Percentiles rank a stretch among this genome's conserved stretches.
phyloP scores from a whole-genome alignment of 139 green algal genomes.

The Tetraselmis chui region DNA sequence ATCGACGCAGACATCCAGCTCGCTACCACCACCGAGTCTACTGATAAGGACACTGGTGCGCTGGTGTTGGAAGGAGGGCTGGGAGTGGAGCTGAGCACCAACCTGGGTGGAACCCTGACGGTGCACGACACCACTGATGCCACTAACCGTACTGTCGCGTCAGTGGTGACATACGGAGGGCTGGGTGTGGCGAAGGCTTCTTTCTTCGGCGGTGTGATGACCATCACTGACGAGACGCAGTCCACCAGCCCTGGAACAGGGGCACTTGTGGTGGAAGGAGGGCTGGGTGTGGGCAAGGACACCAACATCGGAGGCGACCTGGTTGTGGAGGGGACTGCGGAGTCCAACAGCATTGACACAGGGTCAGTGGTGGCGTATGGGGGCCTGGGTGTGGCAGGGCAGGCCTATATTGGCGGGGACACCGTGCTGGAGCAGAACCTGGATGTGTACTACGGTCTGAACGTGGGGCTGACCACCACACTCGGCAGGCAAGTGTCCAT shows the following conservation, averaged over 20 bases:
- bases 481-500: not conserved
- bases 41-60: not conserved
- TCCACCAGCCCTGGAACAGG: not conserved
- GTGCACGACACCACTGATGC: not conserved
- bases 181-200: not conserved
- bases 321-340: not conserved
- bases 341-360: not conserved
- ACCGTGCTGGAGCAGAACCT: not conserved
- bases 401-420: not conserved
- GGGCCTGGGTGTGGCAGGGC: not conserved
- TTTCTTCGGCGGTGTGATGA: not conserved
- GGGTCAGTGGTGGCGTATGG: not conserved
- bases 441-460: not conserved
- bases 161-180: not conserved
- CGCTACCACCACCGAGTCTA: not conserved
- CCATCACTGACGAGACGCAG: not conserved
- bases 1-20: not conserved
- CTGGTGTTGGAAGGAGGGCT: not conserved
- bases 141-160: not conserved
- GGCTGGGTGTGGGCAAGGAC: not conserved
- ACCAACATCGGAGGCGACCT: not conserved
- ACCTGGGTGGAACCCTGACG: not conserved
- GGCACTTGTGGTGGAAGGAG: not conserved
- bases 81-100: not conserved
- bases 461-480: not conserved